Conservation (phyloP, 192 early-diverging fungal genomes). For the Umbelopsis ramanniana region DNA sequence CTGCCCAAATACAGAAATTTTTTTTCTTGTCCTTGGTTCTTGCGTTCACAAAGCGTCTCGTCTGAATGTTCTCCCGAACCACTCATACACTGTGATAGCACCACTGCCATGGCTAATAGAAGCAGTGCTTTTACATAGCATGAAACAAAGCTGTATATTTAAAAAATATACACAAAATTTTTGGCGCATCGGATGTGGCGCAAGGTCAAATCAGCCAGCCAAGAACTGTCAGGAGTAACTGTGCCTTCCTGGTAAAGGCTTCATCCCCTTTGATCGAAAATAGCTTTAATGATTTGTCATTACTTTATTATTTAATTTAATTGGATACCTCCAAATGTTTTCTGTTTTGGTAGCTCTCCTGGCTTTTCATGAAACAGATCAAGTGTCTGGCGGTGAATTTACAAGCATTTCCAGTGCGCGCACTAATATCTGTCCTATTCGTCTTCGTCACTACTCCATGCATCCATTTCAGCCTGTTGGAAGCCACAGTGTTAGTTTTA, state of each 20-base stretch:
- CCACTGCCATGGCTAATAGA: not conserved
- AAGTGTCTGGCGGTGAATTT: too few species aligned
- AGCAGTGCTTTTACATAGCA: too few species aligned
- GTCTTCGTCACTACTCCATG: conserved; percentile 56
- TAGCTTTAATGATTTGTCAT: not conserved
- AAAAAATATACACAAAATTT: too few species aligned
- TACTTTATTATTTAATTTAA: not conserved
- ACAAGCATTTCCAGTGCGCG: too few species aligned
- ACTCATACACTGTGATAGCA: not conserved
- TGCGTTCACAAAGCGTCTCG: not conserved
- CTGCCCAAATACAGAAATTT: conserved; percentile 7
- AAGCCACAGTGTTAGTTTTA: not conserved
- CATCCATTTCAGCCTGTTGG: conserved; percentile 38
- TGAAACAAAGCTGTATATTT: too few species aligned
- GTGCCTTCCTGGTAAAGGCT: not conserved
- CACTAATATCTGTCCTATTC: not conserved
- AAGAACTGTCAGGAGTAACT: too few species aligned
- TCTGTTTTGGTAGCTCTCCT: too few species aligned
- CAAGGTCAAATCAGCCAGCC: too few species aligned
- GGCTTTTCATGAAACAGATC: not conserved
- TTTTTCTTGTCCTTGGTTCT: not conserved
- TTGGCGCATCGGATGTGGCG: too few species aligned
- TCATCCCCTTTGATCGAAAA: not conserved
- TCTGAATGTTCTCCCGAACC: not conserved
- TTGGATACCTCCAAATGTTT: not conserved